Evolutionary conservation across 1,139 yeast species (phyloP), one percentile per base, ranked within the genome.

Genomic region (Blastobotrys persicus): DNA sequence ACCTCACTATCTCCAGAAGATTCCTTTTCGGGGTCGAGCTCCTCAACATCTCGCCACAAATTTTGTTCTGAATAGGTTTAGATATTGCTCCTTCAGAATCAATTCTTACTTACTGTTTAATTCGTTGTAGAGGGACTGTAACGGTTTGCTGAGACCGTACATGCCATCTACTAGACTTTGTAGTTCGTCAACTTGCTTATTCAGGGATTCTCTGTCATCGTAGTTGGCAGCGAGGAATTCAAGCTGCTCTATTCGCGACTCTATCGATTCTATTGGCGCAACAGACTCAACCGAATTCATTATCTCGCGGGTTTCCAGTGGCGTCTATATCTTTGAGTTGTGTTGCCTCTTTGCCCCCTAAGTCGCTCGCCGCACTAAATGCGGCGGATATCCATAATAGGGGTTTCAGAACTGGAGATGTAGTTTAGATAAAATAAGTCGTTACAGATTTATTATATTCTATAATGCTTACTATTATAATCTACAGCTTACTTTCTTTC

Each of bases 401-500:
- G n/a, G n/a, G n/a, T n/a, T n/a, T n/a, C n/a, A n/a, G n/a, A n/a
- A n/a, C n/a, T n/a, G n/a, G n/a, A n/a, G n/a, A n/a, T n/a, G n/a
- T n/a, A n/a, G n/a, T n/a, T n/a, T n/a, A n/a, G n/a, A n/a, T n/a
- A n/a, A n/a, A n/a, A n/a, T n/a, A n/a, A n/a, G n/a, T n/a, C n/a
- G n/a, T n/a, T n/a, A n/a, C n/a, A n/a, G n/a, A n/a, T n/a, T 23
- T 23, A 23, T 23, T 23, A 23, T 6, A 23, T 6, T 23, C 28
- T 23, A 23, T 6, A 9, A 23, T 23, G 28, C 34, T 23, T 23
- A 23, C 9, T 23, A 23, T 23, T 23, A 23, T 9, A 23, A 23
- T 46, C 48, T 60, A 66, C 47, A 66, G 54, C 56, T 66, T 64
- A 12, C 64, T 55, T 32, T 54, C 65, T 7, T 56, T 47, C 45